Conservation (phyloP, 805 yeast species). For the Yarrowia sp. region DNA sequence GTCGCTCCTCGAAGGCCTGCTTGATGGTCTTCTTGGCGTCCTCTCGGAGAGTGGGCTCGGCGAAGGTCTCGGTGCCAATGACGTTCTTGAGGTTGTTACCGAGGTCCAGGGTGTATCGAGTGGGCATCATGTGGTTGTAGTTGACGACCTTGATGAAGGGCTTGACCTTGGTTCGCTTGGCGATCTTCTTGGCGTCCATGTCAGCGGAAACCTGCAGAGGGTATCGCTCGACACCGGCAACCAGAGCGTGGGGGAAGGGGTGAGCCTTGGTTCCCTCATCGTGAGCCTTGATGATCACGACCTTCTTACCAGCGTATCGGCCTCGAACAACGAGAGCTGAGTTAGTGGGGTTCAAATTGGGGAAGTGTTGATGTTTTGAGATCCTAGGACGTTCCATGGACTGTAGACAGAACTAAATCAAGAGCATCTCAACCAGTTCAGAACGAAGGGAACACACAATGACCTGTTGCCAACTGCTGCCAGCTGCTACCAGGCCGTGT, state of each 20-base stretch:
- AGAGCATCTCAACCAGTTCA: no score
- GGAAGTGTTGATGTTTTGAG: not conserved
- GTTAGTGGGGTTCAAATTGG: conserved; percentile 18
- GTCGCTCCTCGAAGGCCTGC: conserved; percentile 99
- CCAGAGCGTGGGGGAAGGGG: conserved; percentile 99
- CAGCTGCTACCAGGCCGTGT: no score
- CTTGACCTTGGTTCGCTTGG: conserved; percentile 97
- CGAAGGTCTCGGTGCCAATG: conserved; percentile 88
- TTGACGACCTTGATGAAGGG: conserved; percentile 98
- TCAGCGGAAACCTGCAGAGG: conserved; percentile 95
- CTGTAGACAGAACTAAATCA: no score
- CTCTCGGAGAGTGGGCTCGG: conserved; percentile 96
- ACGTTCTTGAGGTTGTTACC: conserved; percentile 82
- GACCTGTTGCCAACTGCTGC: not conserved
- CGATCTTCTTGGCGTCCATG: conserved; percentile 93
- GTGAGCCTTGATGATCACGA: conserved; percentile 95
- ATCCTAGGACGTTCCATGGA: no score
- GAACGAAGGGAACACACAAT: not conserved
- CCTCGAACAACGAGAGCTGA: conserved; percentile 98
- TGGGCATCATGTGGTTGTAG: conserved; percentile 99
- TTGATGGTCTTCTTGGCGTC: conserved; percentile 98
- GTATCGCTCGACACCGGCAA: conserved; percentile 98
- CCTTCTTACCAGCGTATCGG: conserved; percentile 99
- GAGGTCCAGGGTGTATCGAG: conserved; percentile 97
- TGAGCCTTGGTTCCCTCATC: conserved; percentile 98